Evolutionary conservation across 768 basidiomycete species (phyloP).

Genomic region (Boletus pseudopeckii): DNA sequence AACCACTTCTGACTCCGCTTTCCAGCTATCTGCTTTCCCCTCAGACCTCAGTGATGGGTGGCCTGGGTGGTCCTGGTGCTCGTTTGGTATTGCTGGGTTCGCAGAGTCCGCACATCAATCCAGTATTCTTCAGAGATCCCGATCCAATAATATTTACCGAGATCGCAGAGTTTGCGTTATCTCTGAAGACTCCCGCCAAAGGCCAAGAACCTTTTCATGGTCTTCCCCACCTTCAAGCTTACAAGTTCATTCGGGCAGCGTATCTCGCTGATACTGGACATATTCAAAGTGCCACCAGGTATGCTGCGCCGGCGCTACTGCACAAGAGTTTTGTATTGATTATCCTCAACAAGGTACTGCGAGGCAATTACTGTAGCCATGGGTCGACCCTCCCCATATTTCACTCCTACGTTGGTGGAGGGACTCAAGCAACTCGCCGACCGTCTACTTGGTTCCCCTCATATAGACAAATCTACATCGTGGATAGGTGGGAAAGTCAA

Average conservation of each 20-base stretch:
- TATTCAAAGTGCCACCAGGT: constrained; percentile 74
- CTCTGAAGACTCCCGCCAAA: constrained; percentile 66
- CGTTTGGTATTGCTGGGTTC: constrained; percentile 76
- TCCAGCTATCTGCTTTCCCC: constrained; percentile 82
- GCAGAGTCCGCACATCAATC: constrained; percentile 48
- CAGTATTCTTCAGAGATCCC: constrained; percentile 57
- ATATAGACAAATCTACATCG: constrained; percentile 72
- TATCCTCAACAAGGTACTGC: constrained; percentile 74
- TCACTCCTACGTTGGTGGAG: constrained; percentile 61
- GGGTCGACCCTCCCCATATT: constrained; percentile 61
- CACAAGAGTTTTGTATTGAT: constrained; percentile 2
- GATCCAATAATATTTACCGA: constrained; percentile 86
- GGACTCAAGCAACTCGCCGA: constrained; percentile 78
- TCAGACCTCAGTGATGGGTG: constrained; percentile 71
- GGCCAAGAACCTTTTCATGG: constrained; percentile 86
- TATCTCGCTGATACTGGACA: constrained; percentile 81
- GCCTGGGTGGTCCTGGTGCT: constrained; percentile 60
- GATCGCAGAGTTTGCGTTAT: constrained; percentile 86
- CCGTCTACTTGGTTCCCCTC: constrained; percentile 68
- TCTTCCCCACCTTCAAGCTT: constrained; percentile 82
- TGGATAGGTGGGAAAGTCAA: constrained; percentile 87
- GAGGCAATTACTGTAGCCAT: constrained; percentile 79
- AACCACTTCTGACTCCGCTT: constrained; percentile 4
- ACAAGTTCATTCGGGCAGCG: constrained; percentile 75
- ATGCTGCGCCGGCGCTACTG: background rate